Conservation (phyloP, 306 rosid species). For the Vigna unguiculata region DNA sequence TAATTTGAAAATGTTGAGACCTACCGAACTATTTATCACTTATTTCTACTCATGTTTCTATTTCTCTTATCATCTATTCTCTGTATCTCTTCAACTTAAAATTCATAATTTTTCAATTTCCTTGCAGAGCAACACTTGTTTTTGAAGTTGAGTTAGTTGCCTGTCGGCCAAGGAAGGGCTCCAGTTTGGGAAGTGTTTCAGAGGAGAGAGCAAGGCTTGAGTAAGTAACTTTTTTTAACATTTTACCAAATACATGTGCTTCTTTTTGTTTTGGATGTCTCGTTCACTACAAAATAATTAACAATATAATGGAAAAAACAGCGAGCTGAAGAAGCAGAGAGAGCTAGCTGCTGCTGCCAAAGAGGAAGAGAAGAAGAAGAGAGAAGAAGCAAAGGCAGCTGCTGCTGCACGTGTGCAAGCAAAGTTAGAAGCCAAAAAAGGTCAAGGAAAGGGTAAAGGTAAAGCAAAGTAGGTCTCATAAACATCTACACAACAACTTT, state of each 20-base stretch:
- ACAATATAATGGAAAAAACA: constrained; percentile 35
- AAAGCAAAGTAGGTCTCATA: constrained; percentile 65
- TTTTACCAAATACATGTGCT: background rate
- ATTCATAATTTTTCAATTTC: background rate
- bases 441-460: constrained; percentile 91
- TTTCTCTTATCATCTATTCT: too few relatives aligned
- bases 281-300: background rate
- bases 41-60: background rate
- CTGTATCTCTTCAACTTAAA: background rate
- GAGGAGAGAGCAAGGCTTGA: constrained; percentile 97
- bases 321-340: constrained; percentile 96
- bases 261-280: background rate
- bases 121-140: constrained; percentile 84
- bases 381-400: constrained; percentile 92
- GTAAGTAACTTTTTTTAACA: constrained; percentile 55
- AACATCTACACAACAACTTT: constrained; percentile 22
- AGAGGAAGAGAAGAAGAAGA: constrained; percentile 90
- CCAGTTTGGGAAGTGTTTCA: constrained; percentile 82
- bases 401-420: constrained; percentile 97
- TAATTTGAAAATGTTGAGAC: too few relatives aligned
- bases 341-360: constrained; percentile 83
- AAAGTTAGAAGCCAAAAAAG: constrained; percentile 86
- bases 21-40: too few relatives aligned
- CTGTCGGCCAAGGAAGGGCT: constrained; percentile 90
- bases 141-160: constrained; percentile 94